Conservation (phyloP, 345 rosid species). For the Syzygium oleosum region DNA sequence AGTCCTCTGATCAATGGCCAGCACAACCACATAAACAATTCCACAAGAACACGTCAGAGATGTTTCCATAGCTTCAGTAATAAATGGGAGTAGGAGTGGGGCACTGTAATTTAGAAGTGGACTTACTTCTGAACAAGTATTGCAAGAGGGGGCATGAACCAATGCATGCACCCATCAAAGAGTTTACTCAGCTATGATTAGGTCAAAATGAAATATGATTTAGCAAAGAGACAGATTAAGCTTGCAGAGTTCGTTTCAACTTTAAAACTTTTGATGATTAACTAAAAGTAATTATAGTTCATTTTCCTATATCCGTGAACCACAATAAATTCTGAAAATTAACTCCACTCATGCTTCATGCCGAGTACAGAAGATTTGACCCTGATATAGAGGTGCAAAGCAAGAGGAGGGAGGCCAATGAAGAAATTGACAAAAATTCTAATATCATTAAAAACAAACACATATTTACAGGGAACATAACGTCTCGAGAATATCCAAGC, state of each 20-base stretch:
- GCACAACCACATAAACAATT: constrained; percentile 4
- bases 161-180: not conserved
- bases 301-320: not conserved
- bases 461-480: too few species aligned
- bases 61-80: not conserved
- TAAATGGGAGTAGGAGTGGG: not conserved
- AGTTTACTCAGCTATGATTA: not conserved
- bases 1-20: constrained; percentile 87
- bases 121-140: not conserved
- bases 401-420: not conserved
- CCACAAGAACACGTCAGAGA: not conserved
- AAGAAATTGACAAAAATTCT: not conserved
- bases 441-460: too few species aligned
- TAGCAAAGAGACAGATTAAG: not conserved
- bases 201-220: not conserved
- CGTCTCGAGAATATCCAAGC: not conserved
- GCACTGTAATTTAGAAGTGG: not conserved
- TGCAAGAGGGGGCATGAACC: not conserved
- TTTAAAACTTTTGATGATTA: not conserved
- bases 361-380: not conserved
- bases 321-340: not conserved
- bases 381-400: not conserved
- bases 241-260: not conserved
- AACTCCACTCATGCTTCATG: not conserved
- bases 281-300: not conserved